Conservation (phyloP, 129 eudicot species). For the Smallanthus sonchifolius region DNA sequence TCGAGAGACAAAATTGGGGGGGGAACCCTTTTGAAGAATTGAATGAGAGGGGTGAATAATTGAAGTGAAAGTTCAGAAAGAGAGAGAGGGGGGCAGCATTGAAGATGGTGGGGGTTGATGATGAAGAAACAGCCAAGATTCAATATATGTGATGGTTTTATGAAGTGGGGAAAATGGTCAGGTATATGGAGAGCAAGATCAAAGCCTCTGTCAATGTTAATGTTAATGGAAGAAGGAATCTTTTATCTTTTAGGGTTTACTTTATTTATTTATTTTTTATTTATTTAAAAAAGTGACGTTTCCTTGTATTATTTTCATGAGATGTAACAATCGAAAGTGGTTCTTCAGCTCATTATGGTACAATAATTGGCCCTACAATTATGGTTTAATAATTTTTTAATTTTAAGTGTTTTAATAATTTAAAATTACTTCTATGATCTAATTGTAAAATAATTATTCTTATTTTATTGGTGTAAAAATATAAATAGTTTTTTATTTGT, state of each 20-base stretch:
- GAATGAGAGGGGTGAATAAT: slow-evolving; percentile 8
- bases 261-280: background rate
- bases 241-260: background rate
- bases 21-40: background rate
- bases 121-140: slow-evolving; percentile 14
- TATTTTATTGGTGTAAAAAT: no score
- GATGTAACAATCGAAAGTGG: slow-evolving; percentile 21
- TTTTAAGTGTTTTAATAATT: background rate
- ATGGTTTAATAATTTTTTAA: background rate
- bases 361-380: slow-evolving; percentile 9
- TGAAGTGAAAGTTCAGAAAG: background rate
- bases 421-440: background rate
- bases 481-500: no score
- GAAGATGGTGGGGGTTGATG: slow-evolving; percentile 5
- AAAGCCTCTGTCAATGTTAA: slow-evolving; percentile 19
- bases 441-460: no score
- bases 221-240: slow-evolving; percentile 19
- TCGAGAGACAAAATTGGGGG: background rate
- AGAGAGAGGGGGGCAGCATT: slow-evolving; percentile 14
- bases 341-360: slow-evolving; percentile 11
- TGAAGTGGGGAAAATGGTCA: slow-evolving; percentile 18
- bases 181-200: slow-evolving; percentile 28
- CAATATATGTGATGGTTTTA: background rate
- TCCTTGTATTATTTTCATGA: slow-evolving; percentile 3
- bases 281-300: slow-evolving; percentile 14